Evolutionary conservation across 306 rosid species (phyloP).

Genomic region (Cucumis melo): DNA sequence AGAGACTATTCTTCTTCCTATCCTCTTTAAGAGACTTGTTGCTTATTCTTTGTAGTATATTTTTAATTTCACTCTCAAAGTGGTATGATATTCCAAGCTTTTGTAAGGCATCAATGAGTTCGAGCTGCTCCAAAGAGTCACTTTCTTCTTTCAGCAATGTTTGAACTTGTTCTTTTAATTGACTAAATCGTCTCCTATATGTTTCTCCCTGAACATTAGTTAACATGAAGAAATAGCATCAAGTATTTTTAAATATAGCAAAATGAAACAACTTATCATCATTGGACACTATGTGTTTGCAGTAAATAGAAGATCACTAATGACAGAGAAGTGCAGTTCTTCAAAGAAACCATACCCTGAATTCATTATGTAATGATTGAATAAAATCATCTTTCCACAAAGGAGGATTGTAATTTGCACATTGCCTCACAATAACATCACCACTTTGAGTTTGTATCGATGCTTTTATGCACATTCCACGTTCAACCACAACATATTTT

Average conservation of each 20-base stretch:
- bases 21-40: not conserved
- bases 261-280: no score
- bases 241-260: no score
- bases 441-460: no score
- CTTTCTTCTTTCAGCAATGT: not conserved
- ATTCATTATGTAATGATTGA: not conserved
- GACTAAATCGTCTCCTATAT: not conserved
- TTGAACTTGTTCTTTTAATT: not conserved
- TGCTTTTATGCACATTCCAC: no score
- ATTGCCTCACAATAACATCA: not conserved
- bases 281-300: no score
- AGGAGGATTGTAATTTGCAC: not conserved
- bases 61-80: not conserved
- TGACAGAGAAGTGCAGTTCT: no score
- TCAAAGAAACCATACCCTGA: not conserved
- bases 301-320: no score
- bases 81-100: not conserved
- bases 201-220: not conserved
- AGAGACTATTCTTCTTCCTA: not conserved
- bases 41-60: not conserved
- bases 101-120: not conserved
- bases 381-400: not conserved
- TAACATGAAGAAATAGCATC: no score
- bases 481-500: no score
- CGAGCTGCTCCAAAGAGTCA: not conserved